Conservation (phyloP, 164 flowering plant species). For the Echeveria elegans region DNA sequence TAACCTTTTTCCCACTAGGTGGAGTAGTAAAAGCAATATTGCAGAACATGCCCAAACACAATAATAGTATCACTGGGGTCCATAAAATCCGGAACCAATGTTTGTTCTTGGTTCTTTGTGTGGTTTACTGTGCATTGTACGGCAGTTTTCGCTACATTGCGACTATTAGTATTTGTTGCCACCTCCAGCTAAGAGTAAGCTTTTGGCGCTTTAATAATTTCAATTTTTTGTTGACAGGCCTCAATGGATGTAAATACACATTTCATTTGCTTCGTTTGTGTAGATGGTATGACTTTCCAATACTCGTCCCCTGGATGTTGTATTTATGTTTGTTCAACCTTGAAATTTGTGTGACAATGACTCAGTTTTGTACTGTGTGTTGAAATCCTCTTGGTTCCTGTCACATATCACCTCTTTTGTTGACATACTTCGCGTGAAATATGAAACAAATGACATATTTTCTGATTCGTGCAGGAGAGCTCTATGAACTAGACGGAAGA, state of each 20-base stretch:
- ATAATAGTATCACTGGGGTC: no score
- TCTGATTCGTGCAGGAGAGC: conserved; percentile 38
- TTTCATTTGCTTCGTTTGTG: conserved; percentile 87
- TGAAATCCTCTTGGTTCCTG: background rate
- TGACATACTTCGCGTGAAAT: background rate
- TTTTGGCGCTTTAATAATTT: background rate
- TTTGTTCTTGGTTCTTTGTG: background rate
- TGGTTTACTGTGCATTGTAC: background rate
- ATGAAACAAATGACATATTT: background rate
- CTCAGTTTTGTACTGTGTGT: background rate
- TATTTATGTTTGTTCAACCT: background rate
- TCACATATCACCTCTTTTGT: background rate
- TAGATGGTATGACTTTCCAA: conserved; percentile 47
- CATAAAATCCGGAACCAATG: no score
- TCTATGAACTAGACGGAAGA: conserved; percentile 94
- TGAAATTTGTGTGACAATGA: background rate
- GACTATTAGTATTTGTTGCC: background rate
- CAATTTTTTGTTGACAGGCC: conserved; percentile 43
- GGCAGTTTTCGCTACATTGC: background rate
- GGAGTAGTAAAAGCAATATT: background rate
- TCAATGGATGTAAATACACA: conserved; percentile 63
- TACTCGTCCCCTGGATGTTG: background rate
- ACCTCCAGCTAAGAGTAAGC: background rate
- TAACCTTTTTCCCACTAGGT: background rate
- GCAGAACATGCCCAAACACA: background rate